These are phyloP conservation scores for Trichoderma brevicompactum DNA, from an alignment of 2,329 filamentous ascomycete genomes.

Conservation along the genomic window DNA sequence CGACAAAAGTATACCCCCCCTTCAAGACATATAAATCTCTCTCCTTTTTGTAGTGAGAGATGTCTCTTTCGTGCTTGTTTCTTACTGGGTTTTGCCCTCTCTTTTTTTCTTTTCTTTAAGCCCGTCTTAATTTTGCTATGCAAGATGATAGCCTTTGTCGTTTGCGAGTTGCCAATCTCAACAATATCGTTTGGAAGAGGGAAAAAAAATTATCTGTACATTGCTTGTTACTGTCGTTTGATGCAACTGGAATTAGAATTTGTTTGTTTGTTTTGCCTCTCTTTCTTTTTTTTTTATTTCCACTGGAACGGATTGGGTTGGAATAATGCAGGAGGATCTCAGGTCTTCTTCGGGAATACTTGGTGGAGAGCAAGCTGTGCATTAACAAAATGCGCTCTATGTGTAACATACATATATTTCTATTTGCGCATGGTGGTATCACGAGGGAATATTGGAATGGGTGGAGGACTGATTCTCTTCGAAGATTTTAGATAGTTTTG, in stretches of 20 bases:
- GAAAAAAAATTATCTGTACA: background rate
- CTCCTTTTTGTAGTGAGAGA: slow-evolving; percentile 10
- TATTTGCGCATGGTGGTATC: slow-evolving; percentile 22
- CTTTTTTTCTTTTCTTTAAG: background rate
- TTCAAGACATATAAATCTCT: slow-evolving; percentile 3
- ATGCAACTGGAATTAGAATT: slow-evolving; percentile 1
- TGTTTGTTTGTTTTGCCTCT: background rate
- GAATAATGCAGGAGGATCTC: background rate
- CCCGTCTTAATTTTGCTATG: background rate
- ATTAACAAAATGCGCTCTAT: slow-evolving; percentile 17
- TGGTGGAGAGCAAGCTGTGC: slow-evolving; percentile 13
- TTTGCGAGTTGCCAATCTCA: background rate
- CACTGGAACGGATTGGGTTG: slow-evolving; percentile 5
- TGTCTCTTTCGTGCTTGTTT: background rate
- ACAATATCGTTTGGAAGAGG: background rate
- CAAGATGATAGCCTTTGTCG: background rate
- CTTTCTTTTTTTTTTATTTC: background rate
- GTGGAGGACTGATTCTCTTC: slow-evolving; percentile 6
- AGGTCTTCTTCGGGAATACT: background rate
- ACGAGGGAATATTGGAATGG: slow-evolving; percentile 13
- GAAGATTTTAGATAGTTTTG: slow-evolving; percentile 5
- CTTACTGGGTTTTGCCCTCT: background rate
- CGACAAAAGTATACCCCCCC: slow-evolving; percentile 23
- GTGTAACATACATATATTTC: slow-evolving; percentile 17
- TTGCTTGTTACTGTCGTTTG: slow-evolving; percentile 3